Base-by-base conservation (phyloP, 306 rosid genomes). In the Acacia confusa region DNA sequence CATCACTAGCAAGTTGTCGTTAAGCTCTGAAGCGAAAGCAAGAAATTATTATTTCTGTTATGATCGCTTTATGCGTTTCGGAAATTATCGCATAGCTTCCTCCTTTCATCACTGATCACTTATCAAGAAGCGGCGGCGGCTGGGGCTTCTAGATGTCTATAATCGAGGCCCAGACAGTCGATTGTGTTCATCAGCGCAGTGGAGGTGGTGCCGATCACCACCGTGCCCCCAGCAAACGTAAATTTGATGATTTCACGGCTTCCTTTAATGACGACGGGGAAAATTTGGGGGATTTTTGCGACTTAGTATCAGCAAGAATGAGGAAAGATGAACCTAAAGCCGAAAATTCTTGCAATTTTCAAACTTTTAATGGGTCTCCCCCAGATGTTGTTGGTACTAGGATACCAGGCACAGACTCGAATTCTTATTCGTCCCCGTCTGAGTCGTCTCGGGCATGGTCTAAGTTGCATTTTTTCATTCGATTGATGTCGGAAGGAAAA, bases 121-220 rank as follows among this genome's bases (percentile, higher is more conserved):
- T 68, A n/a, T n/a, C 44, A 12, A 14, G 6, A 41, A 67, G 78
- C 86, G 83, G 81, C 41, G 71, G 75, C 86, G 83, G 81, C 89
- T 83, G 83, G 75, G 88, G 75, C 76, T 83, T 69, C 88, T 92
- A 86, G 80, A 95, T 95, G 97, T 90, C 98, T 87, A 45, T 86
- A 81, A 79, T 83, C 61, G 89, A 86, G 78, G 84, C 80, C 90
- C 81, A 88, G 78, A 60, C 85, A 81, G 87, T 85, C 82, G 94
- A 91, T 71, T 79, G 76, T 63, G 88, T 79, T 52, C 88, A 82
- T 81, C 85, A 86, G 82, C 87, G 74, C 78, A 79, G 81, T 79
- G 80, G 82, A 53, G 61, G 52, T 76, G 45, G 70, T 67, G 43
- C 57, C 50, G 64, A 77, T 78, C 85, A 68, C 74, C 88, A 73